Base-by-base conservation (phyloP, 805 yeast genomes). In the Yarrowia osloensis region DNA sequence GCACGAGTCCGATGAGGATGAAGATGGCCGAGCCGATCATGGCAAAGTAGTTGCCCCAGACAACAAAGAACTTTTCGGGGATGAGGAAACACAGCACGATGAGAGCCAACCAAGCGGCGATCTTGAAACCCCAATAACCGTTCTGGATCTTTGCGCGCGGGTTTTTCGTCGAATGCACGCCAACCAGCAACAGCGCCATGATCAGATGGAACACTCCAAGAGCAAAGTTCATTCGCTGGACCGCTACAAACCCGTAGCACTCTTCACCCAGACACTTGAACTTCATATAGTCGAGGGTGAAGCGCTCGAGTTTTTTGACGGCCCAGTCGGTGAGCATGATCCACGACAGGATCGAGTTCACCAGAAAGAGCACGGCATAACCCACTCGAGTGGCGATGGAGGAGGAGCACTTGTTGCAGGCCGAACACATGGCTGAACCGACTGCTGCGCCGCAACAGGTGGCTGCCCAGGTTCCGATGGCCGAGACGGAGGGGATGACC, bases 211-310 rank as follows among this genome's bases (percentile, higher is more conserved):
- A 77, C 66, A 87, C 62, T 2, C 97, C 98, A 21, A 95, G 79
- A 2, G 98, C 93, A 74, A 92, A 90, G 77, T 91, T 91, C 72
- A 95, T 81, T 67, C 98, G 80, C 75, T 95, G 96, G n/a, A 95
- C 98, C 4, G 96, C 93, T 17, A 91, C 90, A 77, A 94, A 95
- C 55, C 98, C 96, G 76, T 97, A 92, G 72, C 90, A 90, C 67
- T 89, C 88, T 24, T 86, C 85, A 15, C 95, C 96, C 50, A 87
- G 86, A 78, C 99, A 94, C 47, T 85, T 86, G 70, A 82, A 82
- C 72, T 87, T 88, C 73, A 90, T 85, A 68, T 84, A 81, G 15
- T 91, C 91, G 77, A 87, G 83, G 0, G 91, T 82, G 8, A 91
- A 81, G 68, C 83, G 84, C 69, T 89, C 95, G 9, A 95, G 86